Conservation (phyloP, 352 stramenopile species). For the Globisporangium lucens region DNA sequence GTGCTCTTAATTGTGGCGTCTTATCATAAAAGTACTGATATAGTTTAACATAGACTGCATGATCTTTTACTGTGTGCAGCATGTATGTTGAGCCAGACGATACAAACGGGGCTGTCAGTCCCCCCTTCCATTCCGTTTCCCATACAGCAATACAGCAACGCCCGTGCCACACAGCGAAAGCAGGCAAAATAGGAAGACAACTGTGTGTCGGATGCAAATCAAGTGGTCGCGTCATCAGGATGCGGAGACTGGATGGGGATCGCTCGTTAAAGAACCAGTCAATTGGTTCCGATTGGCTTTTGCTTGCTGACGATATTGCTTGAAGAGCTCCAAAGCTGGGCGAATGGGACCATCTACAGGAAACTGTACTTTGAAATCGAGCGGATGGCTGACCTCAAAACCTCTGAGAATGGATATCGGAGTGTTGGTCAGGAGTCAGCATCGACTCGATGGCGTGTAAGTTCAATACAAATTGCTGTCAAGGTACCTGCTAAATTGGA, state of each 20-base stretch:
- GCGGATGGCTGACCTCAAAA: background rate
- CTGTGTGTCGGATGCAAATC: background rate
- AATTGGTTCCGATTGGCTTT: no score
- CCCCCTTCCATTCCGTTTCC: background rate
- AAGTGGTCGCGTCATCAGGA: background rate
- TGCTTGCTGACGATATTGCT: background rate
- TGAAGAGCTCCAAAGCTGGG: background rate
- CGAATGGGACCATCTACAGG: constrained; percentile 1
- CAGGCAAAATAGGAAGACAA: background rate
- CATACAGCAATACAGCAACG: background rate
- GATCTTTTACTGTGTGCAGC: background rate
- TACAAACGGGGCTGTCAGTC: background rate
- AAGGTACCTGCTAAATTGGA: background rate
- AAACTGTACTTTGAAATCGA: background rate
- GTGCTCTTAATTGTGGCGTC: no score
- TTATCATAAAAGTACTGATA: background rate
- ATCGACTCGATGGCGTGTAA: background rate
- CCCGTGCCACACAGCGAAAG: background rate
- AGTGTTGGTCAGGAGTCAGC: background rate
- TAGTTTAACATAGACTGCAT: background rate
- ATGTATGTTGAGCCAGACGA: background rate
- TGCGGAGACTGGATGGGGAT: background rate
- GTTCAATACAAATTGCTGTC: no score
- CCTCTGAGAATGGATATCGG: background rate
- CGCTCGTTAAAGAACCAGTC: background rate